Conservation (phyloP, 2,329 filamentous ascomycete genomes). For the Helotiales sp. region DNA sequence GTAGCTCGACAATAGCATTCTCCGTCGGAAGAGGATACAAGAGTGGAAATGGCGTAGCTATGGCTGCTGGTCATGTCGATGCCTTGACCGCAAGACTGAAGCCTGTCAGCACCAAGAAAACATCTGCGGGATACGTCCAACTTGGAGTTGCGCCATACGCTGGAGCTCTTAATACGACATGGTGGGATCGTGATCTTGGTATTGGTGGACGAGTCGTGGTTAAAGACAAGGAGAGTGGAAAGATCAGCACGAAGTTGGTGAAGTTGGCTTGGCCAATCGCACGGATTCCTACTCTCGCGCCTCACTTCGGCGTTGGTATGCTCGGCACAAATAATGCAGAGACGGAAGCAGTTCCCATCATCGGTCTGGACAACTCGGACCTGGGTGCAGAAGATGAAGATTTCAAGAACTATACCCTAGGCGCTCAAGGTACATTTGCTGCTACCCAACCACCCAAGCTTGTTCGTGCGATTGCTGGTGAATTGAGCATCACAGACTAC, state of each 20-base stretch:
- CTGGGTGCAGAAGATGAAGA: slow-evolving; percentile 38
- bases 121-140: slow-evolving; percentile 81
- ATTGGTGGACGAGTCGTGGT: slow-evolving; percentile 89
- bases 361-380: slow-evolving; percentile 79
- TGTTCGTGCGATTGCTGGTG: slow-evolving; percentile 76
- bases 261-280: slow-evolving; percentile 96
- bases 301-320: slow-evolving; percentile 84
- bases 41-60: slow-evolving; percentile 81
- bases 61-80: slow-evolving; percentile 91
- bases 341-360: slow-evolving; percentile 91
- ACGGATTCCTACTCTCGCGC: slow-evolving; percentile 85
- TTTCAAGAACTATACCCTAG: slow-evolving; percentile 32
- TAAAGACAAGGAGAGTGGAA: slow-evolving; percentile 68
- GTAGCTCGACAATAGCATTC: slow-evolving; percentile 83
- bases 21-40: slow-evolving; percentile 77
- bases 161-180: slow-evolving; percentile 81
- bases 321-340: slow-evolving; percentile 73
- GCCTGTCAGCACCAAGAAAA: slow-evolving; percentile 83
- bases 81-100: slow-evolving; percentile 89
- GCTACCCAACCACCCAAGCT: slow-evolving; percentile 83
- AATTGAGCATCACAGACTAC: slow-evolving; percentile 74
- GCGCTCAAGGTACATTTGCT: slow-evolving; percentile 58
- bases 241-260: slow-evolving; percentile 79
- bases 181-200: slow-evolving; percentile 95
- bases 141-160: slow-evolving; percentile 92